A percentile compares a stretch with the other conserved stretches of the same genome.
These are phyloP conservation scores for Ophiocytium majus DNA, from an alignment of 352 stramenopile species.

Conservation along the genomic window DNA sequence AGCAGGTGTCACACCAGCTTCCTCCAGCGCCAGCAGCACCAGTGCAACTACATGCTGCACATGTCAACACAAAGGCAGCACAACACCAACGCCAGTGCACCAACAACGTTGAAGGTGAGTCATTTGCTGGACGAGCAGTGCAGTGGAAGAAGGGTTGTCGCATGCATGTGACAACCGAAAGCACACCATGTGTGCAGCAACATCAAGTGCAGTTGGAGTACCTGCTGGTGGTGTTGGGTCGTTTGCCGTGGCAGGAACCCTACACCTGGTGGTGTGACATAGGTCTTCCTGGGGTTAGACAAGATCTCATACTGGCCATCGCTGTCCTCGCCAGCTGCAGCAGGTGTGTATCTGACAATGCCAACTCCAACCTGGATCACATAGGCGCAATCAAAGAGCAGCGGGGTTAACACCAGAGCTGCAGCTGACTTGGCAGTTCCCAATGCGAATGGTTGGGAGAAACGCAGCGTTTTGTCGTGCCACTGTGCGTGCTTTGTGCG, in stretches of 20 bases:
- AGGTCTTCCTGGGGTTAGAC: constrained; percentile 98
- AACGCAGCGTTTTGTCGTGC: no score
- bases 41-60: constrained; percentile 85
- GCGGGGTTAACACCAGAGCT: constrained; percentile 3
- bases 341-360: constrained; percentile 61
- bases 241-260: constrained; percentile 98
- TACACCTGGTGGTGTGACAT: constrained; percentile 91
- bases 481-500: no score
- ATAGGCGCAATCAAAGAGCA: constrained; percentile 27
- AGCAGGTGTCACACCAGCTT: constrained; percentile 76
- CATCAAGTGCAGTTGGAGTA: no score
- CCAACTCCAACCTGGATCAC: constrained; percentile 61
- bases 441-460: constrained; percentile 20
- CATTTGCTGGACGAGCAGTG: no score
- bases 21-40: constrained; percentile 83
- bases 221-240: constrained; percentile 94
- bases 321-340: background rate
- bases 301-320: constrained; percentile 79
- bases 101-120: background rate
- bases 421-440: background rate
- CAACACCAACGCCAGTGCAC: background rate
- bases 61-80: background rate
- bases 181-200: no score
- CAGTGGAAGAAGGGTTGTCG: no score
- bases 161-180: no score